Evolutionary conservation across 2,329 filamentous ascomycete genomes (phyloP).

Genomic region (Colletotrichum falcatum): DNA sequence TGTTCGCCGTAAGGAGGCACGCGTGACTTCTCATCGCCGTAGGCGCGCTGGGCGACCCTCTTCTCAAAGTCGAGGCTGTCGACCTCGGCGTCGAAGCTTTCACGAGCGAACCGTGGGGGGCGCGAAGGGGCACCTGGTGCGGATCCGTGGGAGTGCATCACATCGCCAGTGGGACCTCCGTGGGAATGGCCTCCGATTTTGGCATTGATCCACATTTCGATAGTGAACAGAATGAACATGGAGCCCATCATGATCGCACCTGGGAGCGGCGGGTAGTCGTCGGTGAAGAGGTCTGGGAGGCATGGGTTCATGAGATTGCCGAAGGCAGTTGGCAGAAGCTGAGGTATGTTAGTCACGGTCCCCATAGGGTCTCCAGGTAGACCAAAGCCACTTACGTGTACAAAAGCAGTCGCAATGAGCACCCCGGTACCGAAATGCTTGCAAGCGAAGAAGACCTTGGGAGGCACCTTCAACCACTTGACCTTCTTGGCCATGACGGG

Average conservation of each 20-base stretch:
- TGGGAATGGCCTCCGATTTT: conserved; percentile 71
- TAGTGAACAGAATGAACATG: conserved; percentile 70
- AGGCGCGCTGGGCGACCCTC: conserved; percentile 54
- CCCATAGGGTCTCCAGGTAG: rapidly evolving
- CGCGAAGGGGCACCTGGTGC: conserved; percentile 45
- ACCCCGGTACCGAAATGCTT: conserved; percentile 79
- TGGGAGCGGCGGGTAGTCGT: conserved; percentile 70
- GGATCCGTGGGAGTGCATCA: conserved; percentile 34
- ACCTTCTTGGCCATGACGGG: conserved; percentile 67
- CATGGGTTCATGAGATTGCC: conserved; percentile 63
- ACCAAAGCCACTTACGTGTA: conserved; percentile 66
- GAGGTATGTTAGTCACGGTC: background rate
- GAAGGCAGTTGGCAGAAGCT: conserved; percentile 72
- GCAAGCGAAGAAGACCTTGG: conserved; percentile 70
- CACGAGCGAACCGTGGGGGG: conserved; percentile 47
- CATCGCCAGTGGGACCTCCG: conserved; percentile 63
- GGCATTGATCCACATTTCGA: conserved; percentile 71
- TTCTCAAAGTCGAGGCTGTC: conserved; percentile 53
- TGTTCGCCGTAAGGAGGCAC: conserved; percentile 44
- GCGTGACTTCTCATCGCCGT: conserved; percentile 53
- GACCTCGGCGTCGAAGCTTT: conserved; percentile 52
- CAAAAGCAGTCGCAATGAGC: conserved; percentile 78
- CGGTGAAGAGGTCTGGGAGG: conserved; percentile 69
- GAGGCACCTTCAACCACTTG: conserved; percentile 68
- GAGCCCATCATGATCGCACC: conserved; percentile 75